Percentiles rank a stretch among this genome's conserved stretches.
phyloP scores from a whole-genome alignment of 2,329 filamentous ascomycete species.

The Aspergillus tubingensis region DNA sequence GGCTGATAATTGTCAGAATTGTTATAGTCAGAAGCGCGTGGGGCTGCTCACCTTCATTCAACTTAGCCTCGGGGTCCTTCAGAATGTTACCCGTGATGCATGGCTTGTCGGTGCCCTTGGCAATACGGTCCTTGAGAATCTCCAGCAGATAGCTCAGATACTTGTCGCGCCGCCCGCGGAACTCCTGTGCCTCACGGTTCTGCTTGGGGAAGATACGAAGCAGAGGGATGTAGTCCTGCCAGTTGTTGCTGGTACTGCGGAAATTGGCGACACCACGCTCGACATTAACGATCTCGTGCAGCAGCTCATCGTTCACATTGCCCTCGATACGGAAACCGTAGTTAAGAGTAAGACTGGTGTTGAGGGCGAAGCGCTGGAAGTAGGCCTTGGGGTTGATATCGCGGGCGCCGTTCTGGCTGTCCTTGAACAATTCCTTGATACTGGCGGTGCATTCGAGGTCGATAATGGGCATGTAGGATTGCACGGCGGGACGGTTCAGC shows the following conservation, averaged over 20 bases:
- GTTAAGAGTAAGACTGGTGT: slow-evolving; percentile 75
- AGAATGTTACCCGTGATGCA: slow-evolving; percentile 71
- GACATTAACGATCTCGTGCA: slow-evolving; percentile 73
- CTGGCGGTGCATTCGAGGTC: slow-evolving; percentile 73
- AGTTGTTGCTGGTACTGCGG: slow-evolving; percentile 77
- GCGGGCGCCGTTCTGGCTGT: slow-evolving; percentile 61
- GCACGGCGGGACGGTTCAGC: slow-evolving; percentile 72
- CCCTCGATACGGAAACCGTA: slow-evolving; percentile 77
- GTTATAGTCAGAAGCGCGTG: too few species aligned
- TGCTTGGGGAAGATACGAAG: slow-evolving; percentile 65
- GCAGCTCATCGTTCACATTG: slow-evolving; percentile 65
- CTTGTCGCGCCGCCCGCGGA: slow-evolving; percentile 67
- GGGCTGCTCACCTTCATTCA: slow-evolving; percentile 60
- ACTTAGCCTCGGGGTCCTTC: slow-evolving; percentile 68
- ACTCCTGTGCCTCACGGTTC: slow-evolving; percentile 65
- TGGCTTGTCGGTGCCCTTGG: slow-evolving; percentile 64
- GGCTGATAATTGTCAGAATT: slow-evolving; percentile 44
- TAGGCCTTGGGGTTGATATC: slow-evolving; percentile 73
- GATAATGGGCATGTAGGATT: slow-evolving; percentile 79
- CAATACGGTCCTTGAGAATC: slow-evolving; percentile 63
- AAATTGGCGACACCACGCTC: slow-evolving; percentile 76
- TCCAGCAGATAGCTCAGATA: slow-evolving; percentile 63
- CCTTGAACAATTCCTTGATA: slow-evolving; percentile 69
- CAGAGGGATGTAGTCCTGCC: slow-evolving; percentile 81
- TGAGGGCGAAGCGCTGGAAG: slow-evolving; percentile 74